These are phyloP conservation scores for Liriodendron chinense DNA, from an alignment of 164 flowering plant species.

Conservation along the genomic window DNA sequence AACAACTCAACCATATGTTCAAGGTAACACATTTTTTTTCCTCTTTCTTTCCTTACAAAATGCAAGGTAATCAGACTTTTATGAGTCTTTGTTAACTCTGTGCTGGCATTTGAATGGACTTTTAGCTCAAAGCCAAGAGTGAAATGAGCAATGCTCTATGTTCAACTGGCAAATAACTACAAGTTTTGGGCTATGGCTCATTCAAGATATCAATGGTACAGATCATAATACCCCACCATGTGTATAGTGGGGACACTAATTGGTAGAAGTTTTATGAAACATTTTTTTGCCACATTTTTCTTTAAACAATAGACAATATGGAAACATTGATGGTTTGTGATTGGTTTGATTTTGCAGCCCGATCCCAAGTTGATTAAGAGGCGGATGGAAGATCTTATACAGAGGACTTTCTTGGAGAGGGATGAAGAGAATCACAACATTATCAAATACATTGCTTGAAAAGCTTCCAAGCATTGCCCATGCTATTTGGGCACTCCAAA, in stretches of 20 bases:
- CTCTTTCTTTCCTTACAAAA: background rate
- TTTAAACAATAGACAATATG: background rate
- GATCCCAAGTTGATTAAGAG: conserved; percentile 68
- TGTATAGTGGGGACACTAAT: no score
- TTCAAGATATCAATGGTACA: background rate
- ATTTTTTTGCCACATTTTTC: background rate
- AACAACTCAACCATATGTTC: conserved; percentile 70
- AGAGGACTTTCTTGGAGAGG: conserved; percentile 66
- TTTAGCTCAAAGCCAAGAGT: background rate
- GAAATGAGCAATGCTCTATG: no score
- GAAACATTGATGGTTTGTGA: background rate
- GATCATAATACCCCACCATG: background rate
- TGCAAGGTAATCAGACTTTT: background rate
- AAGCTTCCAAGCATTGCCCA: background rate
- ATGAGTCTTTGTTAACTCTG: background rate
- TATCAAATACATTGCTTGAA: background rate
- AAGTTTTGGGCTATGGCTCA: background rate
- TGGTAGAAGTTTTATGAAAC: no score
- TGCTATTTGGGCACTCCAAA: no score
- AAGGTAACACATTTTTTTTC: conserved; percentile 31
- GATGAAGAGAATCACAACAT: conserved; percentile 59
- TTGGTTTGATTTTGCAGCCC: conserved; percentile 41
- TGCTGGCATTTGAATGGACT: background rate
- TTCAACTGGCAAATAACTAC: no score
- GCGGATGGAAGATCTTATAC: conserved; percentile 62